phyloP scores from a whole-genome alignment of 2,329 filamentous ascomycete genomes.

The Lecanosticta acicola region DNA sequence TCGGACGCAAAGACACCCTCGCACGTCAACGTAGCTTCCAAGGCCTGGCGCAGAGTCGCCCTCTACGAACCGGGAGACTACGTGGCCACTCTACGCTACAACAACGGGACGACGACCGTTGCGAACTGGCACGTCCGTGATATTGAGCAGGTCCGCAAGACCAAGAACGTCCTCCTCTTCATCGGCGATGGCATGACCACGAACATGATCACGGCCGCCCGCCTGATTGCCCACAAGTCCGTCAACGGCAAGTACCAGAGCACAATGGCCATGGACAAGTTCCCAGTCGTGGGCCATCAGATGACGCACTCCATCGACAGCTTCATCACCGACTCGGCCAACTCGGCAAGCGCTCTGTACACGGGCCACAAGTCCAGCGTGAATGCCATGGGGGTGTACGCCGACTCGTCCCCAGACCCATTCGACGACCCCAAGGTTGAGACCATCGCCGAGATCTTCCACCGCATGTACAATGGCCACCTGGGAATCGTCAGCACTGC shows the following conservation, averaged over 20 bases:
- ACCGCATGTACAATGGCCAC: constrained; percentile 59
- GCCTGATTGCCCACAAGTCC: constrained; percentile 72
- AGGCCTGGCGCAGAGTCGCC: constrained; percentile 69
- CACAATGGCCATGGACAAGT: constrained; percentile 67
- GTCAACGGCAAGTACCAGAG: constrained; percentile 81
- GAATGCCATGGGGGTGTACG: constrained; percentile 76
- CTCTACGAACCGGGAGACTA: constrained; percentile 76
- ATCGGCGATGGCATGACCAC: constrained; percentile 67
- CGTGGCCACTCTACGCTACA: constrained; percentile 67
- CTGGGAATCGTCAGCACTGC: constrained; percentile 69
- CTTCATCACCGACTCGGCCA: constrained; percentile 83
- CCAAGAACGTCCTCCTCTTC: constrained; percentile 72
- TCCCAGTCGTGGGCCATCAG: constrained; percentile 69
- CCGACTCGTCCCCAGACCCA: constrained; percentile 64
- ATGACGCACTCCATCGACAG: constrained; percentile 78
- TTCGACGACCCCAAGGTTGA: constrained; percentile 86
- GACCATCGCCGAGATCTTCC: constrained; percentile 72
- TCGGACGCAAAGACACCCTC: constrained; percentile 63
- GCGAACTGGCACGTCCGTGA: constrained; percentile 74
- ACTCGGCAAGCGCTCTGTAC: constrained; percentile 76
- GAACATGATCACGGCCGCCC: constrained; percentile 59
- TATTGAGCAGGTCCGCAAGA: constrained; percentile 62
- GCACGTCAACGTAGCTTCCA: constrained; percentile 72
- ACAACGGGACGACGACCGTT: constrained; percentile 61
- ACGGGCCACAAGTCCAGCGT: constrained; percentile 78